phyloP scores from a whole-genome alignment of 2,329 filamentous ascomycete species.

The Colletotrichum sp. region DNA sequence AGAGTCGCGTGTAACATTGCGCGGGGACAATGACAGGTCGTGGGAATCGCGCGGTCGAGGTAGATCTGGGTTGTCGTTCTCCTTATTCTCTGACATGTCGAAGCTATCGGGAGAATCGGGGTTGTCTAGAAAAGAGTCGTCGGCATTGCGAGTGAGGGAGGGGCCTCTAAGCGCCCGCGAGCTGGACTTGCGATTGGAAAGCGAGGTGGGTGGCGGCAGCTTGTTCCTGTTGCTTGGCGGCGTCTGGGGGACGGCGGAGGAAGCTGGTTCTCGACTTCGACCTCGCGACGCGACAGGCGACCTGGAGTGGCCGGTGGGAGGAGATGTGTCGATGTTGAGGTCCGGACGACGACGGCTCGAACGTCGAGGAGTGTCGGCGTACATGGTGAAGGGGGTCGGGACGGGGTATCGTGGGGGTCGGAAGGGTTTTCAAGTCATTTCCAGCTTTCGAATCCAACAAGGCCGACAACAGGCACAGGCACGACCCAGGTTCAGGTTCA shows the following conservation, averaged over 20 bases:
- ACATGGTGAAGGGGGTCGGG: slow-evolving; percentile 7
- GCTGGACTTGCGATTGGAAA: slow-evolving; percentile 30
- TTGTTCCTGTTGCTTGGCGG: slow-evolving; percentile 16
- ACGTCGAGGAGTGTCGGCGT: slow-evolving; percentile 16
- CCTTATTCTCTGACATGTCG: slow-evolving; percentile 32
- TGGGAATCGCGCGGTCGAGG: slow-evolving; percentile 68
- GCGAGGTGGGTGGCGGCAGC: not conserved
- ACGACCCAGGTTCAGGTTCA: not conserved
- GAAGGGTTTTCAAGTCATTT: slow-evolving; percentile 19
- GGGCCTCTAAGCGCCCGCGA: slow-evolving; percentile 34
- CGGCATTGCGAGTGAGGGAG: slow-evolving; percentile 27
- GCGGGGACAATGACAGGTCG: slow-evolving; percentile 80
- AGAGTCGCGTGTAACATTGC: slow-evolving; percentile 82
- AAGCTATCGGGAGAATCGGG: slow-evolving; percentile 39
- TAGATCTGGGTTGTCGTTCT: slow-evolving; percentile 29
- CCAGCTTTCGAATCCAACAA: not conserved
- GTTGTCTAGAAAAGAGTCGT: slow-evolving; percentile 42
- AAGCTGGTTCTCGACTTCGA: not conserved
- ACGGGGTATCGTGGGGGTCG: slow-evolving; percentile 12
- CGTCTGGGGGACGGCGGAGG: slow-evolving; percentile 7
- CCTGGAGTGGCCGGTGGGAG: slow-evolving; percentile 2
- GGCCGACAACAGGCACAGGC: not conserved
- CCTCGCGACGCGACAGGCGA: slow-evolving; percentile 10
- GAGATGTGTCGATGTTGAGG: slow-evolving; percentile 23
- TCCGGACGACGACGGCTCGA: slow-evolving; percentile 23